Conservation (phyloP, 768 basidiomycete genomes). For the Dendrothele bispora region DNA sequence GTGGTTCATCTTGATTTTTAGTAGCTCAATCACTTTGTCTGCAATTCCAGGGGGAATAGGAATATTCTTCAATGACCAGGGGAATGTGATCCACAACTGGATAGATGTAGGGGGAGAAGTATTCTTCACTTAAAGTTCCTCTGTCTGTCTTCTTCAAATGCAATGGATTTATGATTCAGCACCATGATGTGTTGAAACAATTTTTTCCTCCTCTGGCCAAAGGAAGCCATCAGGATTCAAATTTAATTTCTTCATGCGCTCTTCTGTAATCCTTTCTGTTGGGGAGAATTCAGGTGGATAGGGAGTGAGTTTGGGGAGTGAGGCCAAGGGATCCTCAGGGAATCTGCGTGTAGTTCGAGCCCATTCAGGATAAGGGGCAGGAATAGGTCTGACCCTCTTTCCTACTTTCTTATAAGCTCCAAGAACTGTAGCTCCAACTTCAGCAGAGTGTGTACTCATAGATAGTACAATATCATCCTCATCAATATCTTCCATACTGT, state of each 20-base stretch:
- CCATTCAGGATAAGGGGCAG: not conserved
- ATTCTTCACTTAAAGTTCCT: constrained; percentile 18
- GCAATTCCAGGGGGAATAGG: constrained; percentile 17
- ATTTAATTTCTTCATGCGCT: not conserved
- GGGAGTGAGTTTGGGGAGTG: constrained; percentile 17
- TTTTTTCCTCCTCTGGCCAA: constrained; percentile 12
- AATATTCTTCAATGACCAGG: constrained; percentile 16
- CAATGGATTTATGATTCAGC: constrained; percentile 11
- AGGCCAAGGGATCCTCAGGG: constrained; percentile 32
- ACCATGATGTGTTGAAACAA: constrained; percentile 12
- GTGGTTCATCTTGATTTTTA: constrained; percentile 13
- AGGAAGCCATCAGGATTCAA: constrained; percentile 7
- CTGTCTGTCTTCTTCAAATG: constrained; percentile 18
- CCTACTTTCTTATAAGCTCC: no score
- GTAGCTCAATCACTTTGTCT: constrained; percentile 9
- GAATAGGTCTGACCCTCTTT: not conserved
- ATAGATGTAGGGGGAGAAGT: constrained; percentile 17
- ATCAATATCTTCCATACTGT: no score
- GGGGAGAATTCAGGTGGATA: constrained; percentile 7
- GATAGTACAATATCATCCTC: no score
- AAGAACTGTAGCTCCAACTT: no score
- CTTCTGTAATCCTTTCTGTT: not conserved
- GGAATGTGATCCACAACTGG: constrained; percentile 21
- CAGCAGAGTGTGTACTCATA: no score
- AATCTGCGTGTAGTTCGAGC: constrained; percentile 11